Evolutionary conservation across 352 stramenopile genomes (phyloP), one percentile per base, ranked within the genome.

Genomic region (Phytophthora colocasiae): DNA sequence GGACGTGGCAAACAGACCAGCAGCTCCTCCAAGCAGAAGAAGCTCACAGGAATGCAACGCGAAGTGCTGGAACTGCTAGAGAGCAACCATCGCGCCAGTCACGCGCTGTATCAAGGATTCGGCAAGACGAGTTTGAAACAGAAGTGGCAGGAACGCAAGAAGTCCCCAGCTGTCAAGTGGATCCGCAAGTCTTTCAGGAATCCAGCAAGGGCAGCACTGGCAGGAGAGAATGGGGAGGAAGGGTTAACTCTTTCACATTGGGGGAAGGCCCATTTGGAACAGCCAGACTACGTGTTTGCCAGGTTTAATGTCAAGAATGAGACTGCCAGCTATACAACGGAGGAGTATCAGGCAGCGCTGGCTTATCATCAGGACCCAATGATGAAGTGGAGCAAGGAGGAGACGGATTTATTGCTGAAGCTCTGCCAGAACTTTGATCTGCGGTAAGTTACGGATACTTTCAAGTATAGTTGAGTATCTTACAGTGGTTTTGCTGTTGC

Each of bases 61-160:
- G 78, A 90, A 57, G 81, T 90, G 46, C 56, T 90, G n/a, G 78
- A 86, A 56, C 73, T 90, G 24, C 59, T 90, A 22, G 78, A 90
- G 65, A 85, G 69, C 69, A 88, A 71, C 39, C 79, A 90, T 49
- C 78, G 81, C 38, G 77, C 73, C 29, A 86, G 78, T 51, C 81
- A 90, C 71, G 77, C 78, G 46, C 64, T 90, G 60, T 86, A 87
- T 47, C 81, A 82, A n/a, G 78, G 78, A 3, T 72, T 87, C 26
- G 82, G 66, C 58, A 86, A 86, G 32, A 76, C 77, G 15, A 90
- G 69, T 48, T 53, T 92, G 8, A 82, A 86, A 54, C 78, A 90
- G 32, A 88, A 92, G 66, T 90, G 83, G 80, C 74, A 79, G 41
- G 75, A 83, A 29, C 76, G 66, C 5, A 69, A 73, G n/a, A 73